phyloP scores from a whole-genome alignment of 805 yeast species.

The Candida insectalens region DNA sequence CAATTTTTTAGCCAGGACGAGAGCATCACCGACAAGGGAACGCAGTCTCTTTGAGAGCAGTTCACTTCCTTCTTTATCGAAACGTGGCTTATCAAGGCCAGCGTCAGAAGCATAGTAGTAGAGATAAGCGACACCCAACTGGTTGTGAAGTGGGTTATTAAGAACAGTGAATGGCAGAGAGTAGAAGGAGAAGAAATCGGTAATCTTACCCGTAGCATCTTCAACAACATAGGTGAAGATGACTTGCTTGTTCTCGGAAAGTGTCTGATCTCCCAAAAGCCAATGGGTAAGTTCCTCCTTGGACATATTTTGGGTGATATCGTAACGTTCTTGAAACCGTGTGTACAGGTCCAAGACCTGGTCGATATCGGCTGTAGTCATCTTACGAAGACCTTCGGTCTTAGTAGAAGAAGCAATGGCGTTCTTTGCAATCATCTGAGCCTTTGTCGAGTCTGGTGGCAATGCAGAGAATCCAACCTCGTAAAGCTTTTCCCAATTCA shows the following conservation, averaged over 20 bases:
- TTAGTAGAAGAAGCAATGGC: conserved; percentile 44
- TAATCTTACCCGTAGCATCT: conserved; percentile 40
- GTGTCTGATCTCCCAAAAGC: conserved; percentile 46
- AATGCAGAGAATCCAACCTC: conserved; percentile 85
- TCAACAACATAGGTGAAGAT: conserved; percentile 75
- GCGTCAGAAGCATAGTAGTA: conserved; percentile 81
- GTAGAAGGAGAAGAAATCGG: conserved; percentile 88
- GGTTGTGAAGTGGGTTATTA: conserved; percentile 49
- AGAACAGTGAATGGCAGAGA: conserved; percentile 81
- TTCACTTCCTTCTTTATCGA: conserved; percentile 29
- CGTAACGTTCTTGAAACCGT: conserved; percentile 60
- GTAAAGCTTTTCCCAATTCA: conserved; percentile 82
- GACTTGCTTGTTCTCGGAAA: conserved; percentile 31
- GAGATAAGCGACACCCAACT: conserved; percentile 77
- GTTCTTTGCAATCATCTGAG: conserved; percentile 54
- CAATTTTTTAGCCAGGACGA: conserved; percentile 57
- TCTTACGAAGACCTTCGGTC: conserved; percentile 46
- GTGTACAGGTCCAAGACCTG: conserved; percentile 50
- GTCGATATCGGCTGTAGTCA: conserved; percentile 53
- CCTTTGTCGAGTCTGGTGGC: conserved; percentile 60
- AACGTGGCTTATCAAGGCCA: conserved; percentile 25
- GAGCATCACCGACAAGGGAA: conserved; percentile 59
- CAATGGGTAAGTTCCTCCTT: conserved; percentile 71
- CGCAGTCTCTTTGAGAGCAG: conserved; percentile 49
- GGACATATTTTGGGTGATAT: conserved; percentile 57